Conservation (phyloP, 192 early-diverging fungal genomes). For the Gamsiella multidivaricata region DNA sequence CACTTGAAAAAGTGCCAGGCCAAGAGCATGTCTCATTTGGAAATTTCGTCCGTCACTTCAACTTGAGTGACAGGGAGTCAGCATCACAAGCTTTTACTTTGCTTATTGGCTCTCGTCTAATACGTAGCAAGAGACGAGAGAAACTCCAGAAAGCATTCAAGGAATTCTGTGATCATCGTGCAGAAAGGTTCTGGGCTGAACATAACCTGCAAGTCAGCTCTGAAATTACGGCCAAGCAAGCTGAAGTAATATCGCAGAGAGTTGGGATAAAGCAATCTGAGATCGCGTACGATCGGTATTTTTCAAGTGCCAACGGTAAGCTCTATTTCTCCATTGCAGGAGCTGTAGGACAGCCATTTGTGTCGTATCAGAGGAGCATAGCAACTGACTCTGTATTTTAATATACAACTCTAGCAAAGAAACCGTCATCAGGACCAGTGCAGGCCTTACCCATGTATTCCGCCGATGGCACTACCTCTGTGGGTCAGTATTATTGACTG, state of each 20-base stretch:
- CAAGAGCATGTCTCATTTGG: slow-evolving; percentile 15
- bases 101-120: neutral
- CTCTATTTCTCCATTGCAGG: too few species aligned
- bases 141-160: slow-evolving; percentile 8
- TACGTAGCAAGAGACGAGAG: neutral
- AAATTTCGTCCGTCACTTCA: slow-evolving; percentile 22
- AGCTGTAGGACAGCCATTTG: too few species aligned
- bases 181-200: slow-evolving; percentile 20
- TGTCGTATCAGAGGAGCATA: too few species aligned
- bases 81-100: neutral
- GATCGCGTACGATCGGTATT: too few species aligned
- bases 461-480: too few species aligned
- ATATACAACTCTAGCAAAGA: too few species aligned
- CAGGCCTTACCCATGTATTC: too few species aligned
- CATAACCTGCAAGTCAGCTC: neutral
- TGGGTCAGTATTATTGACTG: too few species aligned
- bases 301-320: too few species aligned
- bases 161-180: slow-evolving; percentile 4
- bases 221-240: slow-evolving; percentile 6
- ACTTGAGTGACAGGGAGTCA: slow-evolving; percentile 7
- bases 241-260: slow-evolving; percentile 1
- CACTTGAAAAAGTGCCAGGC: slow-evolving; percentile 7
- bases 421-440: too few species aligned
- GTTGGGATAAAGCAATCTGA: neutral
- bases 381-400: too few species aligned